Conservation (phyloP, 305 asterid genomes). For the Rubia balearica region DNA sequence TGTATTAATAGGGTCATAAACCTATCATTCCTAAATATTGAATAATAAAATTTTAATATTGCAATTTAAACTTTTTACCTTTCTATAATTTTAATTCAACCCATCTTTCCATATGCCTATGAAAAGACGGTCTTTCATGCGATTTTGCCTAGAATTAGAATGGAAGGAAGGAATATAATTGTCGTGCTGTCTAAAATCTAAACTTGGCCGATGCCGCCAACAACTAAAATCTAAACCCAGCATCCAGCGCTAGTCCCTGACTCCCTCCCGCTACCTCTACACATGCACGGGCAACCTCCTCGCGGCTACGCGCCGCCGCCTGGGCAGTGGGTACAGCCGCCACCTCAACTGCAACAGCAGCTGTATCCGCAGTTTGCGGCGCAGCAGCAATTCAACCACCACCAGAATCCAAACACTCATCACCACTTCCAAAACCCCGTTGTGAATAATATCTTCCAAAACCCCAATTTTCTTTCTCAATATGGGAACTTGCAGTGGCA, state of each 20-base stretch:
- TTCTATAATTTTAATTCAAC: too few relatives aligned
- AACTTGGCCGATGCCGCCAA: neutral
- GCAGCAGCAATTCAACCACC: constrained; percentile 25
- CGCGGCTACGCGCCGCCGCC: constrained; percentile 19
- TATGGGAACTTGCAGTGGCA: constrained; percentile 18
- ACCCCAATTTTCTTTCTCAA: constrained; percentile 14
- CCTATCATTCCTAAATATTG: too few relatives aligned
- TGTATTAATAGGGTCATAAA: too few relatives aligned
- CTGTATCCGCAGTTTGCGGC: constrained; percentile 22
- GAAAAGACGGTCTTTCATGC: too few relatives aligned
- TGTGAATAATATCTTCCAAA: constrained; percentile 27
- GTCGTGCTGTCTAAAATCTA: too few relatives aligned
- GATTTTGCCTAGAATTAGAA: too few relatives aligned
- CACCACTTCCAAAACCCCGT: constrained; percentile 31
- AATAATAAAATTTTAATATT: too few relatives aligned
- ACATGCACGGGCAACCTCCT: constrained; percentile 26
- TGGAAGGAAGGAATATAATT: too few relatives aligned
- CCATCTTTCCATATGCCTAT: too few relatives aligned
- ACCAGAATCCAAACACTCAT: constrained; percentile 29
- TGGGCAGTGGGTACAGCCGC: constrained; percentile 5
- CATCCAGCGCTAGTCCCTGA: neutral
- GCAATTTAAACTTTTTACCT: too few relatives aligned
- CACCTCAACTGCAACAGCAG: constrained; percentile 22
- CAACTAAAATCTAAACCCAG: neutral
- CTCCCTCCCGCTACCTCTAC: neutral